Conservation (phyloP, 176 grass and related monocot species). For the Lolium perenne region DNA sequence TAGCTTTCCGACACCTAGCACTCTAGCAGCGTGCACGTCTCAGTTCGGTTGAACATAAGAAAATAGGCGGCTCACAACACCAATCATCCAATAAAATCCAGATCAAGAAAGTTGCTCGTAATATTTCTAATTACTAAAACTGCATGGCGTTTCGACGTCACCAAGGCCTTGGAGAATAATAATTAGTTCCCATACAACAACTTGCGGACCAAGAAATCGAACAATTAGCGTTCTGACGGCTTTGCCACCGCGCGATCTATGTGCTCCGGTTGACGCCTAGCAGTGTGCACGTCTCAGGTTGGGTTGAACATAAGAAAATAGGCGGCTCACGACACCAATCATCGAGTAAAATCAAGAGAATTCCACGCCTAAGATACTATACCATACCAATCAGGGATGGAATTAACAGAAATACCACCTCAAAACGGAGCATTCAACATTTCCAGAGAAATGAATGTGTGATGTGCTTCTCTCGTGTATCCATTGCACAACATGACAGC, state of each 20-base stretch:
- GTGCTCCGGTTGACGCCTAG: neutral
- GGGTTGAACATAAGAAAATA: neutral
- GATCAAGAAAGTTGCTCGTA: neutral
- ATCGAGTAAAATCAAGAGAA: neutral
- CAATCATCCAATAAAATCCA: neutral
- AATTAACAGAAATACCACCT: neutral
- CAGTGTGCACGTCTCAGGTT: slow-evolving; percentile 11
- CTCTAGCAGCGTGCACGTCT: no score
- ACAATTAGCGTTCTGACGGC: neutral
- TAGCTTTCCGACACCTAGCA: no score
- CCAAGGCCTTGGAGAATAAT: neutral
- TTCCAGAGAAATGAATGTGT: neutral
- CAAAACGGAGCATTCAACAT: neutral
- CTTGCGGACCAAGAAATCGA: neutral
- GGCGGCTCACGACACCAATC: neutral
- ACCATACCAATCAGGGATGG: neutral
- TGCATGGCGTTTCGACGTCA: neutral
- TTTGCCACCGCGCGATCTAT: neutral
- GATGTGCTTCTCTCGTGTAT: neutral
- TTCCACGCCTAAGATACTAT: neutral
- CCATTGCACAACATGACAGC: neutral
- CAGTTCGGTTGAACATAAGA: neutral
- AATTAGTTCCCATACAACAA: neutral
- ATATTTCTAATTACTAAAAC: neutral
- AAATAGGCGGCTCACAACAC: neutral